phyloP scores from a whole-genome alignment of 495 filamentous ascomycete genomes.

The Chaetomidium leptoderma region DNA sequence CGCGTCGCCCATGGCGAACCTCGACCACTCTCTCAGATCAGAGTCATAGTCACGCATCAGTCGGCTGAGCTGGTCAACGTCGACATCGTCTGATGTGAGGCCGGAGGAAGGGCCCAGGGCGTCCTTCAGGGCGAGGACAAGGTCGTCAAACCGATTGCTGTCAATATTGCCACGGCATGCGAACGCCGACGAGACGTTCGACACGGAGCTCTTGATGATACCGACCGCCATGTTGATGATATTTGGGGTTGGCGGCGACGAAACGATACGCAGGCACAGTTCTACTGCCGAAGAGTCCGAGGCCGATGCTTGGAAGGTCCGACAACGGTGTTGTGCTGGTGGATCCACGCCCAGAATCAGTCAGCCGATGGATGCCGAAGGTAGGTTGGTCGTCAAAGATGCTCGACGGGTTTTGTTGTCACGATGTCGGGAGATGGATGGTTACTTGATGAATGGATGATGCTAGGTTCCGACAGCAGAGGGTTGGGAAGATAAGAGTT shows the following conservation, averaged over 20 bases:
- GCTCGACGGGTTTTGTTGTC: neutral
- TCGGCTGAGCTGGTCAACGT: slow-evolving; percentile 60
- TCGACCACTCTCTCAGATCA: slow-evolving; percentile 61
- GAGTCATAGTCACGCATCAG: slow-evolving; percentile 71
- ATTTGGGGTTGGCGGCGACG: neutral
- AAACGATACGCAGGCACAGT: neutral
- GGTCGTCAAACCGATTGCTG: slow-evolving; percentile 58
- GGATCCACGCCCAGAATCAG: neutral
- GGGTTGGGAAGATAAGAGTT: neutral
- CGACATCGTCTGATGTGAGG: slow-evolving; percentile 71
- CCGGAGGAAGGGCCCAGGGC: slow-evolving; percentile 74
- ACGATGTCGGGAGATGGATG: neutral
- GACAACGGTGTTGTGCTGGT: neutral
- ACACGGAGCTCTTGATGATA: slow-evolving; percentile 17
- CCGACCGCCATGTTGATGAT: slow-evolving; percentile 28
- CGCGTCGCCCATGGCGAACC: slow-evolving; percentile 63
- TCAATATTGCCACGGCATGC: slow-evolving; percentile 9
- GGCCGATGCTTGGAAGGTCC: neutral
- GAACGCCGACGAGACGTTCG: slow-evolving; percentile 10
- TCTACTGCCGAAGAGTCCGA: neutral
- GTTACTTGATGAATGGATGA: neutral
- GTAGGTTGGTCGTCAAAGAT: neutral
- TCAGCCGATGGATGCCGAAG: slow-evolving; percentile 12
- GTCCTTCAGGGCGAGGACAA: slow-evolving; percentile 66
- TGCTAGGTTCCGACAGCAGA: neutral